A percentile compares a stretch with the other conserved stretches of the same genome.
phyloP scores from a whole-genome alignment of 225 moss, liverwort and hornwort genomes.

The Pseudisothecium myosuroides region DNA sequence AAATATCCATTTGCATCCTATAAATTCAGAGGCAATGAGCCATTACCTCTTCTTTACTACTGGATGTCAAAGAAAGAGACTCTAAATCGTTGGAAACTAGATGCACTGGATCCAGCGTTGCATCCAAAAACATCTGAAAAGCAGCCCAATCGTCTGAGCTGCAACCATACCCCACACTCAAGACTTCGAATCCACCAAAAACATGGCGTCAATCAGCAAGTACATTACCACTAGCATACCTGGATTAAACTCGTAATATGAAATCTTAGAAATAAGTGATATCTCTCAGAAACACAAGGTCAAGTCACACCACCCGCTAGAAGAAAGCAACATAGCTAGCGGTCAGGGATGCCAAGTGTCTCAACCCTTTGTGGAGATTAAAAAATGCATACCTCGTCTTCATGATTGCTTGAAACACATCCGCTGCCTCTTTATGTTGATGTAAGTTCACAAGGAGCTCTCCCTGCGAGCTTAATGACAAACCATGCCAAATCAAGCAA shows the following conservation, averaged over 20 bases:
- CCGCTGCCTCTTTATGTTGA: conserved; percentile 63
- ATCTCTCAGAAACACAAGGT: background rate
- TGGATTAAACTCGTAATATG: background rate
- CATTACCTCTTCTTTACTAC: conserved; percentile 24
- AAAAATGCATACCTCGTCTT: conserved; percentile 46
- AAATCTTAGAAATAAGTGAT: background rate
- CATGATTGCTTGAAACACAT: conserved; percentile 62
- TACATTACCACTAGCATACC: background rate
- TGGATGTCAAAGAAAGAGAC: conserved; percentile 20
- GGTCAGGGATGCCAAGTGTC: background rate
- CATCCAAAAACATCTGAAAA: conserved; percentile 78
- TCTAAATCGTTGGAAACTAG: background rate
- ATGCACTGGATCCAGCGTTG: conserved; percentile 18
- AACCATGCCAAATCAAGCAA: conserved; percentile 25
- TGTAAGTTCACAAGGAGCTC: conserved; percentile 72
- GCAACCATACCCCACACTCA: conserved; percentile 33
- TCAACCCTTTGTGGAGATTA: background rate
- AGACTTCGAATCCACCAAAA: background rate
- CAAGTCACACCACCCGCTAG: background rate
- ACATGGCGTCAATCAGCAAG: background rate
- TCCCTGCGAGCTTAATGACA: conserved; percentile 95
- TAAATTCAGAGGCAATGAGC: background rate
- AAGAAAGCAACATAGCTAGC: background rate
- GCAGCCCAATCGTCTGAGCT: conserved; percentile 98
- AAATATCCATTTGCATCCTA: background rate